These are phyloP conservation scores for Arthrobotrys sphaeroides DNA, from an alignment of 2,329 filamentous ascomycete species.

Conservation along the genomic window DNA sequence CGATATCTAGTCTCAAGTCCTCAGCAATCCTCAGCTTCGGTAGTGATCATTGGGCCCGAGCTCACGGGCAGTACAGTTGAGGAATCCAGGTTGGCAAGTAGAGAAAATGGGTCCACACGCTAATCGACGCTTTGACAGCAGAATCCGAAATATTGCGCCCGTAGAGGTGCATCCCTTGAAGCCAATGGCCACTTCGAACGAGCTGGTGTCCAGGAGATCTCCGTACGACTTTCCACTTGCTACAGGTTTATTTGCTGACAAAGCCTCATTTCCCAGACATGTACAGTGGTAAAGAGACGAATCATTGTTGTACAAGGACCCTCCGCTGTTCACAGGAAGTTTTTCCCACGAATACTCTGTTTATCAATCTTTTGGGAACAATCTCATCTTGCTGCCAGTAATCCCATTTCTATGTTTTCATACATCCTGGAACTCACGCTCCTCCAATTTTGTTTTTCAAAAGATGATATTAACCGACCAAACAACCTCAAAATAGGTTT, in stretches of 20 bases:
- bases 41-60: constrained; percentile 34
- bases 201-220: constrained; percentile 5
- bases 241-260: constrained; percentile 17
- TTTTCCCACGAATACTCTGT: too few species aligned
- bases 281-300: constrained; percentile 15
- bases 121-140: constrained; percentile 41
- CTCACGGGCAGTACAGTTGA: constrained; percentile 12
- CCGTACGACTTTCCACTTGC: not conserved
- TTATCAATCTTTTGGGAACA: not conserved
- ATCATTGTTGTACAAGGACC: constrained; percentile 20
- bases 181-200: constrained; percentile 9
- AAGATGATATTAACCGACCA: constrained; percentile 20
- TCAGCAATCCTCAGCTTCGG: constrained; percentile 21
- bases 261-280: constrained; percentile 10
- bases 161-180: constrained; percentile 12
- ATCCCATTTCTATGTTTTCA: not conserved
- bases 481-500: too few species aligned
- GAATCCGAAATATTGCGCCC: not conserved
- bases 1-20: constrained; percentile 9
- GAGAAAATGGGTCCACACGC: not conserved
- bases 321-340: not conserved
- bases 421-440: not conserved
- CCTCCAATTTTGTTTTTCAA: not conserved
- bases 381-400: not conserved
- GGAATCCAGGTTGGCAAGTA: not conserved